These are phyloP conservation scores for Pseudotulostoma volvatum DNA, from an alignment of 495 filamentous ascomycete species.

Conservation along the genomic window DNA sequence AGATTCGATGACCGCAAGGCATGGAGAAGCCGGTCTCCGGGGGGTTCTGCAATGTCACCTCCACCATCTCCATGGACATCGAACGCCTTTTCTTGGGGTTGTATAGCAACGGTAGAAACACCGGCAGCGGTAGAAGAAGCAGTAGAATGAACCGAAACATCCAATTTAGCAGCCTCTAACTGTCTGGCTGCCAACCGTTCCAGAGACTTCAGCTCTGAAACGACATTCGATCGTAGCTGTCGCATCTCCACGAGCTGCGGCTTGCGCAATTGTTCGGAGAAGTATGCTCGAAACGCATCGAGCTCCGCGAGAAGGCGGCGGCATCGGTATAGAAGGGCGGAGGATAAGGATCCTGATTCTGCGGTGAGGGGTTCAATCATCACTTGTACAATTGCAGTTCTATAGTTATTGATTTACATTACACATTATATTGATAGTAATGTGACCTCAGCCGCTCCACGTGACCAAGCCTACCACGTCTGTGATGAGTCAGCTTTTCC, in stretches of 20 bases:
- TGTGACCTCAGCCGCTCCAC: no score
- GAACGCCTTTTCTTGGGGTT: no score
- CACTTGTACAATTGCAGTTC: no score
- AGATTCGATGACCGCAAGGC: slow-evolving; percentile 40
- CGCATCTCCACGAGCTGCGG: slow-evolving; percentile 36
- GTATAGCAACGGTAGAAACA: no score
- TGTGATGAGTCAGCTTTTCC: no score
- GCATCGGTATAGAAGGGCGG: slow-evolving; percentile 25
- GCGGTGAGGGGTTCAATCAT: no score
- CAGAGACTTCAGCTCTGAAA: slow-evolving; percentile 32
- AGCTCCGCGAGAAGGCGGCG: slow-evolving; percentile 28
- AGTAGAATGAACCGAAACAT: no score
- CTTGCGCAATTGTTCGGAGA: slow-evolving; percentile 28
- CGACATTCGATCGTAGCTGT: slow-evolving; percentile 31
- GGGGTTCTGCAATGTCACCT: not conserved
- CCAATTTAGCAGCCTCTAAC: no score
- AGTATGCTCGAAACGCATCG: slow-evolving; percentile 27
- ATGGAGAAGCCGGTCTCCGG: slow-evolving; percentile 19
- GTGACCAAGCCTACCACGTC: no score
- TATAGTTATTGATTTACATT: no score
- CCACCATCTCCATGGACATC: not conserved
- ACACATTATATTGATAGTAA: no score
- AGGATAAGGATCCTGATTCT: slow-evolving; percentile 11
- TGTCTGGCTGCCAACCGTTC: slow-evolving; percentile 35
- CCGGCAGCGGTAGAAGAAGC: no score